A percentile compares a stretch with the other conserved stretches of the same genome.
Evolutionary conservation across 2,329 filamentous ascomycete species (phyloP).

Genomic region (Aspergillus pseudoviridinutans): DNA sequence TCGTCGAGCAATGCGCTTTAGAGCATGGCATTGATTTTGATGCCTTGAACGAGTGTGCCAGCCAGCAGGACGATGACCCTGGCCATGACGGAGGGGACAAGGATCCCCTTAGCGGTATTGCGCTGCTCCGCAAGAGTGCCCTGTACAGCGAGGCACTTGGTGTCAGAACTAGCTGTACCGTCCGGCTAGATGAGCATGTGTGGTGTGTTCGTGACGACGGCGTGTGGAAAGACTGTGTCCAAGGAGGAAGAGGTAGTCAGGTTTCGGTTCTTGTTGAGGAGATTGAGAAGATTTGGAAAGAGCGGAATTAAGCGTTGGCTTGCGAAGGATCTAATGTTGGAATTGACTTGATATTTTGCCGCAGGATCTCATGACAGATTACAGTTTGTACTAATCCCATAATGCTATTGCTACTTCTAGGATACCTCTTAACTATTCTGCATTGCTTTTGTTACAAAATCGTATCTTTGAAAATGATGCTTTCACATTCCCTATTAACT

Average conservation of each 20-base stretch:
- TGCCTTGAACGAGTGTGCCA: conserved; percentile 75
- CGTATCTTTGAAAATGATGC: not conserved
- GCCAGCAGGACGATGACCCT: conserved; percentile 68
- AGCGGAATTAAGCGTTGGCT: conserved; percentile 22
- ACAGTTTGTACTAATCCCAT: not conserved
- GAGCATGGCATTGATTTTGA: conserved; percentile 86
- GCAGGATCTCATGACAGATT: not conserved
- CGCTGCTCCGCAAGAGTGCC: conserved; percentile 42
- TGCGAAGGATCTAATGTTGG: not conserved
- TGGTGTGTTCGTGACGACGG: conserved; percentile 81
- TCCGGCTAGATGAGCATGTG: conserved; percentile 71
- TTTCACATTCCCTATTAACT: not conserved
- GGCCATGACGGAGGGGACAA: conserved; percentile 55
- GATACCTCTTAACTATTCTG: not conserved
- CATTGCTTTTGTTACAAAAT: not conserved
- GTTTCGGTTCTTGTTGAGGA: conserved; percentile 65
- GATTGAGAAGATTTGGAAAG: conserved; percentile 65
- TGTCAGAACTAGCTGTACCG: conserved; percentile 70
- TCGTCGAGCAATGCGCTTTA: conserved; percentile 82
- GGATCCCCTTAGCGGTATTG: conserved; percentile 50
- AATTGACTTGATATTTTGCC: not conserved
- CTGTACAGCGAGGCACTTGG: conserved; percentile 57
- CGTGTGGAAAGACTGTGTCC: conserved; percentile 74
- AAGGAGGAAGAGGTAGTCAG: conserved; percentile 52
- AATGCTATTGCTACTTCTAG: not conserved